A percentile compares a stretch with the other conserved stretches of the same genome.
Evolutionary conservation across 164 flowering plant genomes (phyloP).

Genomic region (Annona squamosa): DNA sequence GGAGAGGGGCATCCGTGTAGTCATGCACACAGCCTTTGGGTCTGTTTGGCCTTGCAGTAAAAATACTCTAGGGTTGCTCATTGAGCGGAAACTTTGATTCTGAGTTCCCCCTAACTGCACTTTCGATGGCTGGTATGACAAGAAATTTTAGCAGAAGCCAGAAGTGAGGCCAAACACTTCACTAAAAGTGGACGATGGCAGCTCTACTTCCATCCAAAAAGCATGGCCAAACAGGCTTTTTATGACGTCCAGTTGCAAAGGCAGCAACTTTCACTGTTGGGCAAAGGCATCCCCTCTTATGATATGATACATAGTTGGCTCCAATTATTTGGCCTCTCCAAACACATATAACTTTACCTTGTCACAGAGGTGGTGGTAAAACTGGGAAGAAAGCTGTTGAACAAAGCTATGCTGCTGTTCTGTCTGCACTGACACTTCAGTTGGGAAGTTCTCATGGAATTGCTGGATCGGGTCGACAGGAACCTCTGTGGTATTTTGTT

Average conservation of each 20-base stretch:
- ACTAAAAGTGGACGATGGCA: no score
- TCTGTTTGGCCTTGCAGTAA: no score
- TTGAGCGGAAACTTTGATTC: no score
- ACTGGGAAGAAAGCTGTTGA: slow-evolving; percentile 82
- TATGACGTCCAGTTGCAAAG: neutral
- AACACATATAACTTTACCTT: neutral
- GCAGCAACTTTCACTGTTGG: neutral
- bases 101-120: no score
- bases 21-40: no score
- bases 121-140: no score
- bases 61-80: no score
- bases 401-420: slow-evolving; percentile 71
- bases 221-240: neutral
- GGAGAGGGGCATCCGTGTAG: no score
- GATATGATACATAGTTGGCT: no score
- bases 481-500: slow-evolving; percentile 55
- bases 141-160: no score
- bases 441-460: slow-evolving; percentile 76
- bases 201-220: no score
- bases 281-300: neutral
- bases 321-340: neutral
- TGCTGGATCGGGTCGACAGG: slow-evolving; percentile 62
- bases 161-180: no score
- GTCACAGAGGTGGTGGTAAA: slow-evolving; percentile 92
- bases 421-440: slow-evolving; percentile 67